A percentile compares a stretch with the other conserved stretches of the same genome.
These are phyloP conservation scores for Aspergillus coremiiformis DNA, from an alignment of 495 filamentous ascomycete genomes.

Conservation along the genomic window DNA sequence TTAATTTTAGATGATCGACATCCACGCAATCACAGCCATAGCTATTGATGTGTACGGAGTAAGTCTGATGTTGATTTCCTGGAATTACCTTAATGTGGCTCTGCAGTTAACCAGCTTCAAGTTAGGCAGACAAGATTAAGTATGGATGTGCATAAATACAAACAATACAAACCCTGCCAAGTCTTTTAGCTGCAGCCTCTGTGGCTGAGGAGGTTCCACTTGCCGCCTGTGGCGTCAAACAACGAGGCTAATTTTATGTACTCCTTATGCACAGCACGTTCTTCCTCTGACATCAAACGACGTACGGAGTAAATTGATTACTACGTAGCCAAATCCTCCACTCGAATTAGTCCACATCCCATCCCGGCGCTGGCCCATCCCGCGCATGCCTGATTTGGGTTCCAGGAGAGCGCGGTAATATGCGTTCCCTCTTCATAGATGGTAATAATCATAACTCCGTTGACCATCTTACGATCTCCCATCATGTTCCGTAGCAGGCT, in stretches of 20 bases:
- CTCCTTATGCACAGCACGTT: neutral
- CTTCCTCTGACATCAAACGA: no score
- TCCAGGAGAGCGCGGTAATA: conserved; percentile 55
- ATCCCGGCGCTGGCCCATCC: conserved; percentile 59
- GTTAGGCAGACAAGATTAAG: neutral
- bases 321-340: conserved; percentile 58
- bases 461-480: conserved; percentile 26
- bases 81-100: neutral
- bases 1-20: conserved; percentile 2
- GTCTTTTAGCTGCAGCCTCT: neutral
- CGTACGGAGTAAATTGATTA: neutral
- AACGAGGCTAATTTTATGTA: neutral
- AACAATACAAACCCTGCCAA: neutral
- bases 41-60: neutral
- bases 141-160: neutral
- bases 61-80: neutral
- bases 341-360: conserved; percentile 55
- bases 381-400: conserved; percentile 53
- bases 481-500: conserved; percentile 27
- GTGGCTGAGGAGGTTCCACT: neutral
- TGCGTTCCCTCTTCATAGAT: conserved; percentile 53
- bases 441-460: conserved; percentile 37
- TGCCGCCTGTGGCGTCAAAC: neutral
- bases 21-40: conserved; percentile 6
- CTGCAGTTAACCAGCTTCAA: neutral